Evolutionary conservation across 2,329 filamentous ascomycete genomes (phyloP).

Genomic region (Pseudogymnoascus pannorum): DNA sequence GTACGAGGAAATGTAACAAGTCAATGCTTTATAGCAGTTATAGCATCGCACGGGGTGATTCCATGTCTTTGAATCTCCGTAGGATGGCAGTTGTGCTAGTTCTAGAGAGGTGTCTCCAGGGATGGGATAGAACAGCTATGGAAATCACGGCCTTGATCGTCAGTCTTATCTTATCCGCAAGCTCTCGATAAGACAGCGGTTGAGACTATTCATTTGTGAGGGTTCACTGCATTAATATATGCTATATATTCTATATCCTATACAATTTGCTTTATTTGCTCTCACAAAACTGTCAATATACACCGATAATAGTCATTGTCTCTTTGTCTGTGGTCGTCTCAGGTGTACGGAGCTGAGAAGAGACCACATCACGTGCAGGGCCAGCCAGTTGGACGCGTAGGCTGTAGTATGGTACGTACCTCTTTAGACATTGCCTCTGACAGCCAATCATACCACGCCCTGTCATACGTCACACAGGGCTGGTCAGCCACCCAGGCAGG

Average conservation of each 20-base stretch:
- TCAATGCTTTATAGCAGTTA: neutral
- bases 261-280: neutral
- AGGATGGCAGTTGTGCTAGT: neutral
- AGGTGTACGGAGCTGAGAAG: neutral
- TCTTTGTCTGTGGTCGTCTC: neutral
- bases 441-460: neutral
- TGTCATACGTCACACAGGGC: neutral
- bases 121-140: neutral
- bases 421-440: neutral
- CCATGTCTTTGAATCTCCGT: neutral
- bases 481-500: constrained; percentile 9
- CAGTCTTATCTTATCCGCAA: neutral
- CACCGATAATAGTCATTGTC: neutral
- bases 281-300: neutral
- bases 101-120: neutral
- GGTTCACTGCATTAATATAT: neutral
- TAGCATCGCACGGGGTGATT: neutral
- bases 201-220: neutral
- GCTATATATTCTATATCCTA: neutral
- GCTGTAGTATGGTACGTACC: neutral
- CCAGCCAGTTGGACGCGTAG: neutral
- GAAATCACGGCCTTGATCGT: neutral
- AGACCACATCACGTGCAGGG: neutral
- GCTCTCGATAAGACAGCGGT: neutral
- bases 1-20: neutral